Percentiles rank a stretch among this genome's conserved stretches.
phyloP scores from a whole-genome alignment of 768 basidiomycete species.

The Hydnomerulius pinastri region DNA sequence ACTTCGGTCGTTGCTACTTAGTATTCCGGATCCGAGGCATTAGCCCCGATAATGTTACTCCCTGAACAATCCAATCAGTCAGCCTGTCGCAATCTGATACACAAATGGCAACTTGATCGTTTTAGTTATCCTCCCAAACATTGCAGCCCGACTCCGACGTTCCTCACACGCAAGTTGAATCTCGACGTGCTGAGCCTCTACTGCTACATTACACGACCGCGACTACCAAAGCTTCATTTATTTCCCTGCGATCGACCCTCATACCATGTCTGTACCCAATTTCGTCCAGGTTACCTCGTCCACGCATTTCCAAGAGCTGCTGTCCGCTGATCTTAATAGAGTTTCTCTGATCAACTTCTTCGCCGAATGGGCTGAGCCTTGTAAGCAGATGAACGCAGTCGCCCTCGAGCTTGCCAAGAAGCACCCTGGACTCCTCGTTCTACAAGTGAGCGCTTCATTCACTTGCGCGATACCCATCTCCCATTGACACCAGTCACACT shows the following conservation, averaged over 20 bases:
- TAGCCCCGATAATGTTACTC: neutral
- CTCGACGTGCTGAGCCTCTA: neutral
- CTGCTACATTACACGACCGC: neutral
- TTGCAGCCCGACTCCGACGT: neutral
- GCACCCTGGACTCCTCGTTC: constrained; percentile 65
- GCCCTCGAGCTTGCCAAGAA: constrained; percentile 73
- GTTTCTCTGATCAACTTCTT: constrained; percentile 93
- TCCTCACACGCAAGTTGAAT: neutral
- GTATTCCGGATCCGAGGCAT: neutral
- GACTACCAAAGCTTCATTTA: too few relatives aligned
- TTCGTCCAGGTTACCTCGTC: constrained; percentile 57
- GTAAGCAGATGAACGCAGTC: constrained; percentile 85
- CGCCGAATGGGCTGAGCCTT: constrained; percentile 92
- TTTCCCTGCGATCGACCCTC: too few relatives aligned
- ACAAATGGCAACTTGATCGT: neutral
- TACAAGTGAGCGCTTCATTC: constrained; percentile 57
- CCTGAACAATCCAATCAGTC: neutral
- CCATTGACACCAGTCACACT: neutral
- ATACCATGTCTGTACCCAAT: constrained; percentile 36
- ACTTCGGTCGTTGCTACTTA: neutral
- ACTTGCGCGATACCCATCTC: neutral
- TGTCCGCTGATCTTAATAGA: constrained; percentile 74
- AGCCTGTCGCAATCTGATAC: neutral
- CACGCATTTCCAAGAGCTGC: constrained; percentile 69
- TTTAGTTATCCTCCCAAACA: too few relatives aligned